A percentile compares a stretch with the other conserved stretches of the same genome.
These are phyloP conservation scores for Pyropia yezoensis DNA, from an alignment of 23 red algal genomes.

Conservation along the genomic window DNA sequence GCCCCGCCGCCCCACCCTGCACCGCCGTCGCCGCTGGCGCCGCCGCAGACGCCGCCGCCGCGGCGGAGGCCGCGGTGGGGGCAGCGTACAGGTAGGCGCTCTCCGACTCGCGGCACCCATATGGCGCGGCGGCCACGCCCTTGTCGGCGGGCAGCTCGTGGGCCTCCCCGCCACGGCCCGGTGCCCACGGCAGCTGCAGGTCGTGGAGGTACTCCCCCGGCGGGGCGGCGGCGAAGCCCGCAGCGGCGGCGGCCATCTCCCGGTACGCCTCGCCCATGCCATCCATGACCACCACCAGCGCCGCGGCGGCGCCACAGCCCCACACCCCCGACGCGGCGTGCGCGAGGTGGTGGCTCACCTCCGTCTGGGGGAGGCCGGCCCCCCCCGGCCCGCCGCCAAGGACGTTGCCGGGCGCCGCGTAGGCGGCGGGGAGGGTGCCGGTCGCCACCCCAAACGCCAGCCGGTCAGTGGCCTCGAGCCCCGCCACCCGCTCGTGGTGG, in stretches of 20 bases:
- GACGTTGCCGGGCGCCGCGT: constrained; percentile 34
- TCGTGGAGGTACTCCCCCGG: constrained; percentile 7
- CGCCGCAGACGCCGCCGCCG: too few species aligned
- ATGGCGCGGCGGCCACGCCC: constrained; percentile 2
- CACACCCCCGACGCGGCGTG: constrained; percentile 52
- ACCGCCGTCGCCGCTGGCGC: too few species aligned
- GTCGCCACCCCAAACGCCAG: constrained; percentile 46
- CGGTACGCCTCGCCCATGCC: constrained; percentile 74
- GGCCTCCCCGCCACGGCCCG: constrained; percentile 6
- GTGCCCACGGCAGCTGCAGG: constrained; percentile 11
- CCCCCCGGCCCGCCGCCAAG: constrained; percentile 11
- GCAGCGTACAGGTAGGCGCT: constrained; percentile 28
- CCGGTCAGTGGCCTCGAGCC: constrained; percentile 31
- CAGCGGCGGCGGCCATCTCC: constrained; percentile 11
- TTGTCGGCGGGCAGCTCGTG: constrained; percentile 27
- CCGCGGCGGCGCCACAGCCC: constrained; percentile 9
- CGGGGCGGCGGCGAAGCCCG: constrained; percentile 9
- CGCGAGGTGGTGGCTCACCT: constrained; percentile 82
- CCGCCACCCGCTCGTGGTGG: constrained; percentile 60
- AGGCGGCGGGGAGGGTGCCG: constrained; percentile 16
- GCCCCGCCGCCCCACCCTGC: background rate
- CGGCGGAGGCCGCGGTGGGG: too few species aligned
- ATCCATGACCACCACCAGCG: constrained; percentile 82
- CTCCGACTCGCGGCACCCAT: constrained; percentile 57
- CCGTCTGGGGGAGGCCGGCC: constrained; percentile 24